A percentile compares a stretch with the other conserved stretches of the same genome.
These are phyloP conservation scores for Russula emetica DNA, from an alignment of 768 basidiomycete species.

Conservation along the genomic window DNA sequence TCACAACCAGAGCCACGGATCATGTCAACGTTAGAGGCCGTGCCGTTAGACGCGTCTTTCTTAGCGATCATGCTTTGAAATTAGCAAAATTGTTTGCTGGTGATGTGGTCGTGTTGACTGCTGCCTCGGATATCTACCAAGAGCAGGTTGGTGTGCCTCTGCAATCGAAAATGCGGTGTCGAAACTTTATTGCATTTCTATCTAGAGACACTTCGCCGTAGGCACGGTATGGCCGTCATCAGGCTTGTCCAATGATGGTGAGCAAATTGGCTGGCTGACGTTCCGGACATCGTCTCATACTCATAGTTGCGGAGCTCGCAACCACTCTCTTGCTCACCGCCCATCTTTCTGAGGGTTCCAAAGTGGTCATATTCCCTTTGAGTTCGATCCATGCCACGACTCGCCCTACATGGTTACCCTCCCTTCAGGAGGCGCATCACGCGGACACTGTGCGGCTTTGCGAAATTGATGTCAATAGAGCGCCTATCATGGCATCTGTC, in stretches of 20 bases:
- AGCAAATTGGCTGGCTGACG: constrained; percentile 31
- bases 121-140: constrained; percentile 28
- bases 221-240: constrained; percentile 75
- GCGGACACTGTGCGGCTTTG: constrained; percentile 51
- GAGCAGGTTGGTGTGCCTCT: constrained; percentile 16
- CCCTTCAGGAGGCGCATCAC: constrained; percentile 46
- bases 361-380: constrained; percentile 48
- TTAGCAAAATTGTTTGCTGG: constrained; percentile 59
- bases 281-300: constrained; percentile 2
- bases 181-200: constrained; percentile 17
- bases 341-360: constrained; percentile 46
- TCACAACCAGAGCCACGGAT: constrained; percentile 11
- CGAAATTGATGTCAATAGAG: constrained; percentile 39
- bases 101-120: constrained; percentile 58
- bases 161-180: constrained; percentile 12
- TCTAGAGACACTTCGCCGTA: constrained; percentile 53
- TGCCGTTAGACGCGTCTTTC: constrained; percentile 56
- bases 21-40: constrained; percentile 33
- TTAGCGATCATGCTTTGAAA: constrained; percentile 61
- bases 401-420: constrained; percentile 45
- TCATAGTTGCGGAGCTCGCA: constrained; percentile 52
- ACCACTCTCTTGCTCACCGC: constrained; percentile 59
- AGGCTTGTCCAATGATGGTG: constrained; percentile 56
- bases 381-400: constrained; percentile 36
- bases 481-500: constrained; percentile 5